These are phyloP conservation scores for Entonaema liquescens DNA, from an alignment of 495 filamentous ascomycete species.

Conservation along the genomic window DNA sequence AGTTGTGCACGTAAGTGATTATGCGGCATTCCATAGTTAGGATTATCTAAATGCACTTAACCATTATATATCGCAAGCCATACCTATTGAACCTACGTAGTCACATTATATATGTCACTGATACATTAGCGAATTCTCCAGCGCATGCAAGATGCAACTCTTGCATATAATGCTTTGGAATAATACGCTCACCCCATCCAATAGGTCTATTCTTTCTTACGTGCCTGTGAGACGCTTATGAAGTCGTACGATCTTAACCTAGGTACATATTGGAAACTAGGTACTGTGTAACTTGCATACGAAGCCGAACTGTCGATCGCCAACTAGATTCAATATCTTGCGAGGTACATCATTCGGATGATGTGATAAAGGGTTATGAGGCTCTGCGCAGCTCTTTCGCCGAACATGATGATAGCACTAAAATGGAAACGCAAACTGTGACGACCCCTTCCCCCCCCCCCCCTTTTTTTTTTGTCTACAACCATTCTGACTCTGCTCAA, in stretches of 20 bases:
- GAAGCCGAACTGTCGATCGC: neutral
- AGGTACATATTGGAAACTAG: neutral
- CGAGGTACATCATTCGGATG: no score
- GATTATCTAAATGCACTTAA: neutral
- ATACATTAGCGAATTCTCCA: neutral
- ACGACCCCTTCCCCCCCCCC: no score
- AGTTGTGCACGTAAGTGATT: neutral
- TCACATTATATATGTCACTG: neutral
- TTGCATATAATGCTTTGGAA: no score
- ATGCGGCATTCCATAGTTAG: neutral
- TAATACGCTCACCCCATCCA: neutral
- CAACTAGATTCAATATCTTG: no score
- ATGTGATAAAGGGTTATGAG: no score
- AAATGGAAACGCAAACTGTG: no score
- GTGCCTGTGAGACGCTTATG: neutral
- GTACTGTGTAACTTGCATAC: neutral
- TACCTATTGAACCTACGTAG: neutral
- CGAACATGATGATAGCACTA: no score
- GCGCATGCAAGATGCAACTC: neutral
- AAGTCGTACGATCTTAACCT: neutral
- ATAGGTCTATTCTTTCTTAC: neutral
- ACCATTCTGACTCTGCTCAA: no score
- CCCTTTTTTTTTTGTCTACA: no score
- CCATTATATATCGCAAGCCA: neutral
- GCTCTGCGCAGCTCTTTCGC: no score